Evolutionary conservation across 2,329 filamentous ascomycete species (phyloP).

Genomic region (Eurotiales sp.): DNA sequence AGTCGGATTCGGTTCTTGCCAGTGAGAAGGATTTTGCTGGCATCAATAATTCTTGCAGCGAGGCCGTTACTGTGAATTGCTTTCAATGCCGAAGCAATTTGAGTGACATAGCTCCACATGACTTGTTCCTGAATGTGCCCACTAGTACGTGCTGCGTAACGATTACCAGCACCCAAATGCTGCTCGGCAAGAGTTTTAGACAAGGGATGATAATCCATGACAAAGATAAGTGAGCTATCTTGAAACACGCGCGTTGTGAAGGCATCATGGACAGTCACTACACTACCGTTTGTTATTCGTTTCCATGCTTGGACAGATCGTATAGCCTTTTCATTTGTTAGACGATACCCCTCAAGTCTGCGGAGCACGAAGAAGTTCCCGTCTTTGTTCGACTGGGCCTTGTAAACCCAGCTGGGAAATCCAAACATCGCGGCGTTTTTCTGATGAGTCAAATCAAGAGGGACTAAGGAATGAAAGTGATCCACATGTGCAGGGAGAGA

Average conservation of each 20-base stretch:
- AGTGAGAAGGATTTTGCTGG: slow-evolving; percentile 84
- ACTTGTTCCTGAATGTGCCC: slow-evolving; percentile 64
- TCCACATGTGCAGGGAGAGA: slow-evolving; percentile 73
- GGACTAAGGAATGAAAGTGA: slow-evolving; percentile 87
- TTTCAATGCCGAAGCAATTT: slow-evolving; percentile 83
- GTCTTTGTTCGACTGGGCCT: slow-evolving; percentile 83
- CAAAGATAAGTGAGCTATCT: slow-evolving; percentile 90
- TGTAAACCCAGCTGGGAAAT: slow-evolving; percentile 91
- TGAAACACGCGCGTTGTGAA: slow-evolving; percentile 93
- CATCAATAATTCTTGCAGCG: slow-evolving; percentile 79
- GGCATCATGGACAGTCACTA: slow-evolving; percentile 84
- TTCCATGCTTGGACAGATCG: slow-evolving; percentile 86
- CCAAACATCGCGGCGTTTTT: slow-evolving; percentile 78
- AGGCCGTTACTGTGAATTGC: slow-evolving; percentile 77
- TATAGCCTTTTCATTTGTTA: slow-evolving; percentile 87
- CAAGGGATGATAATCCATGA: slow-evolving; percentile 87
- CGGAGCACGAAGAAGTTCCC: slow-evolving; percentile 84
- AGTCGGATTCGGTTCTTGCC: slow-evolving; percentile 86
- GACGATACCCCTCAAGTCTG: slow-evolving; percentile 79
- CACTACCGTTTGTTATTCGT: slow-evolving; percentile 71
- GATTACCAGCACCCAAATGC: slow-evolving; percentile 50
- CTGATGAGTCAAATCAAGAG: slow-evolving; percentile 75
- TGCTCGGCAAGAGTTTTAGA: slow-evolving; percentile 86
- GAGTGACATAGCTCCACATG: slow-evolving; percentile 88
- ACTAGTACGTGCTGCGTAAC: slow-evolving; percentile 38